Evolutionary conservation across 768 basidiomycete genomes (phyloP), one percentile per base, ranked within the genome.

Genomic region (Coprinellus micaceus): DNA sequence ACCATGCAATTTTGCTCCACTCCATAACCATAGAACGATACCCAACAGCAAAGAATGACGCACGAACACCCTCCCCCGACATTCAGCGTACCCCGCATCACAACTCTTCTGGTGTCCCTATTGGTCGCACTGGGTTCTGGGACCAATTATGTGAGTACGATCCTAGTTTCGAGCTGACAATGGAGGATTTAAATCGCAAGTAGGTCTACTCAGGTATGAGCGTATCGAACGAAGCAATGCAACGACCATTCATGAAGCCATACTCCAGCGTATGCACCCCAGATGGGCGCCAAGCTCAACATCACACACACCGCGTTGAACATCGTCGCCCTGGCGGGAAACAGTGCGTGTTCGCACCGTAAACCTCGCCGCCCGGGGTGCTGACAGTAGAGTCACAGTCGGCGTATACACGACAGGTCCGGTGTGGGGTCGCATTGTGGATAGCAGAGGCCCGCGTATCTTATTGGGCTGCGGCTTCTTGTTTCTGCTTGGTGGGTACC

Each of bases 231-330:
- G 29, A 41, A 15, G 26, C 4, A 33, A 13, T 10, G 9, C 25
- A 11, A 52, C 24, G 15, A 26, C 36, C 37, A 21, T 28, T 36
- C 22, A 45, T 45, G 41, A 15, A 40, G 28, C 40, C 33, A 48
- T 36, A 15, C 48, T 41, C 24, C 53, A 86, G 93, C 91, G 19
- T 97, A 94, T 67, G 84, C 89, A 1, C 93, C 94, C 0, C 93
- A 96, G 67, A 80, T 96, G 4, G 90, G 89, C 1, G 72, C 84
- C n/a, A 81, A 84, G 39, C 79, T 96, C 17, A 74, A 79, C 45
- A 81, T 95, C 50, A 80, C 82, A 3, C 89, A 94, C 53, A 95
- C 93, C 0, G 83, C 89, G 56, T 75, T 92, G 33, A 95, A 96
- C 62, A 68, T 94, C 33, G 81, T 95, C 17, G 92, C 83, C 15